Conservation (phyloP, 2,329 filamentous ascomycete genomes). For the Cephalotrichum gorgonifer region DNA sequence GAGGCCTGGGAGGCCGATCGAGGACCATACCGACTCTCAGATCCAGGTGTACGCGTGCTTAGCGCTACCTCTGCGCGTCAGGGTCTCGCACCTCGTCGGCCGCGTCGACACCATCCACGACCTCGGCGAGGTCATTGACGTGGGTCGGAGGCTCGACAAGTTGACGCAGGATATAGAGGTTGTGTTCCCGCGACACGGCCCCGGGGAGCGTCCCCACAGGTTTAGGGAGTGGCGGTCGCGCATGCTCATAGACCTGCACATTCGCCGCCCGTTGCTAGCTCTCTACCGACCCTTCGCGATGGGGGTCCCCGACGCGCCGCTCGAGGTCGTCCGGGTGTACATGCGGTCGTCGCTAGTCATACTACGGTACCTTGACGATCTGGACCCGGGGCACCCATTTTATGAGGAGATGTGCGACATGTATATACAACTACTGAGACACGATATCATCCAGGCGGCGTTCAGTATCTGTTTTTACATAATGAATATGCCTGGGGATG, state of each 20-base stretch:
- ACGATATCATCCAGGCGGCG: conserved; percentile 44
- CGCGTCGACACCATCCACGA: conserved; percentile 41
- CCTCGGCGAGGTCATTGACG: conserved; percentile 40
- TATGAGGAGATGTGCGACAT: conserved; percentile 39
- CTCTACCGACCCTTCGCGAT: conserved; percentile 46
- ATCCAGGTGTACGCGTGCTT: conserved; percentile 43
- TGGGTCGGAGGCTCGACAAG: conserved; percentile 41
- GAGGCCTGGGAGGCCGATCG: conserved; percentile 37
- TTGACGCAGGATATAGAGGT: conserved; percentile 44
- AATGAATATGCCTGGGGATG: conserved; percentile 12
- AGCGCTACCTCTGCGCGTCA: conserved; percentile 37
- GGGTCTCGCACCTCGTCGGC: conserved; percentile 37
- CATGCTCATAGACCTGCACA: conserved; percentile 42
- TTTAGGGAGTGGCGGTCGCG: conserved; percentile 41
- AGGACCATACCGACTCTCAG: conserved; percentile 41
- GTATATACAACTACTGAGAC: conserved; percentile 41
- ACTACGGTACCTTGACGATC: conserved; percentile 43
- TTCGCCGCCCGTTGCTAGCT: conserved; percentile 38
- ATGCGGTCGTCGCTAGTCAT: conserved; percentile 44
- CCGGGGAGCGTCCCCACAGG: conserved; percentile 30
- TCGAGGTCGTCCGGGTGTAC: conserved; percentile 40
- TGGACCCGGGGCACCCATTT: conserved; percentile 34
- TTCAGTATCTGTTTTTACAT: conserved; percentile 47
- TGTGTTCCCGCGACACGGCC: conserved; percentile 35
- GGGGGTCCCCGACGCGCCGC: conserved; percentile 36